These are phyloP conservation scores for Globomyces pollinis-pini DNA, from an alignment of 192 early-diverging fungal genomes.

Conservation along the genomic window DNA sequence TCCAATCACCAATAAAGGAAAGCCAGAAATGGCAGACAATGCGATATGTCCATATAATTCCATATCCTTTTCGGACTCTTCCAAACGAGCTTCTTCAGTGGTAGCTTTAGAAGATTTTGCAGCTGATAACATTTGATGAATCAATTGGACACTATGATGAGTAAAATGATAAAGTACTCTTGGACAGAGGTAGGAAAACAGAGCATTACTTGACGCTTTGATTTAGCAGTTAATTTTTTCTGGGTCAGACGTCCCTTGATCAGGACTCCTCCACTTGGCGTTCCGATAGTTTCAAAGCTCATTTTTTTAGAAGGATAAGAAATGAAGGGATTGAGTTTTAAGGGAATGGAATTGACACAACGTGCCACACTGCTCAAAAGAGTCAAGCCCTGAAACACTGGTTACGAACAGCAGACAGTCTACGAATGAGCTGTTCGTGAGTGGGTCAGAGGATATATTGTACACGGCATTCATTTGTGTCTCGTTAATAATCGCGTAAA, in stretches of 20 bases:
- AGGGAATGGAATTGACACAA: too few relatives aligned
- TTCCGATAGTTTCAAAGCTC: slow-evolving; percentile 5
- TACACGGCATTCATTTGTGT: too few relatives aligned
- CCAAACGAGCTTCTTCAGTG: background rate
- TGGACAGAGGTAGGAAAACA: slow-evolving; percentile 7
- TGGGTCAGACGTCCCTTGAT: slow-evolving; percentile 9
- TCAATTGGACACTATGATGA: background rate
- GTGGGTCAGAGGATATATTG: too few relatives aligned
- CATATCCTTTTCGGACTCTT: slow-evolving; percentile 16
- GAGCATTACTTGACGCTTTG: slow-evolving; percentile 1
- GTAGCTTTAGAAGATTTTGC: background rate
- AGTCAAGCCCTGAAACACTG: too few relatives aligned
- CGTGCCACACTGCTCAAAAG: too few relatives aligned
- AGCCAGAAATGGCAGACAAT: slow-evolving; percentile 21
- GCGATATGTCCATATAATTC: slow-evolving; percentile 21
- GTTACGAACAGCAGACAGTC: too few relatives aligned
- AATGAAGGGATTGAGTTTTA: too few relatives aligned
- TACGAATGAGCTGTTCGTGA: too few relatives aligned
- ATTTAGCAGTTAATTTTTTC: slow-evolving; percentile 3
- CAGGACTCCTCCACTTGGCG: slow-evolving; percentile 7
- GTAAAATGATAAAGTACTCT: background rate
- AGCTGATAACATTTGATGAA: background rate
- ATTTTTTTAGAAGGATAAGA: too few relatives aligned
- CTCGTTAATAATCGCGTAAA: too few relatives aligned
- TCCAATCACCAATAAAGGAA: slow-evolving; percentile 22